A percentile compares a stretch with the other conserved stretches of the same genome.
These are phyloP conservation scores for Periconia sp. DNA, from an alignment of 2,329 filamentous ascomycete genomes.

Conservation along the genomic window DNA sequence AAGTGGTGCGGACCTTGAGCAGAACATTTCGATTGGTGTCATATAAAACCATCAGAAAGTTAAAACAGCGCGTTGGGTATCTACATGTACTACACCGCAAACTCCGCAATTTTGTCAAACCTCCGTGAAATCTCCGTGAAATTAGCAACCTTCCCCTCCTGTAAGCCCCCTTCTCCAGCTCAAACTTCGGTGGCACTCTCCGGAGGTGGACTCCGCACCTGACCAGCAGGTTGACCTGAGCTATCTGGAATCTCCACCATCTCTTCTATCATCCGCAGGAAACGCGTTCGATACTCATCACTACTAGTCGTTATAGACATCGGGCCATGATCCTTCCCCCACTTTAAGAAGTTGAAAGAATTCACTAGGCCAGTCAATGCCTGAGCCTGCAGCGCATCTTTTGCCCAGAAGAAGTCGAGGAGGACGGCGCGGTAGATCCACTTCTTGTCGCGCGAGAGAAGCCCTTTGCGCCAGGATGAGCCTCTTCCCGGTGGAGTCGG, in stretches of 20 bases:
- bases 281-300: constrained; percentile 68
- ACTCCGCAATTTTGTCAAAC: no score
- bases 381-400: constrained; percentile 70
- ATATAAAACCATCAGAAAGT: background rate
- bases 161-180: no score
- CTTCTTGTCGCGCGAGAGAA: constrained; percentile 66
- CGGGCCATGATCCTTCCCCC: constrained; percentile 66
- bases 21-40: no score
- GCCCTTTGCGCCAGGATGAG: constrained; percentile 65
- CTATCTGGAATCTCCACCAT: constrained; percentile 44
- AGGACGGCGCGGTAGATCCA: constrained; percentile 72
- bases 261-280: constrained; percentile 58
- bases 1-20: no score
- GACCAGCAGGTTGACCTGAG: constrained; percentile 36
- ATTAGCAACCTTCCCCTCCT: background rate
- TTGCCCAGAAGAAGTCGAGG: constrained; percentile 81
- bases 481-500: constrained; percentile 39
- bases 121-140: background rate
- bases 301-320: constrained; percentile 78
- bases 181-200: constrained; percentile 10
- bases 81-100: background rate
- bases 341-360: constrained; percentile 61
- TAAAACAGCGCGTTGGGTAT: constrained; percentile 6
- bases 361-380: constrained; percentile 70
- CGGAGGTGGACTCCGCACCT: constrained; percentile 28